Base-by-base conservation (phyloP, 805 yeast genomes). In the Barnettozyma pratensis region DNA sequence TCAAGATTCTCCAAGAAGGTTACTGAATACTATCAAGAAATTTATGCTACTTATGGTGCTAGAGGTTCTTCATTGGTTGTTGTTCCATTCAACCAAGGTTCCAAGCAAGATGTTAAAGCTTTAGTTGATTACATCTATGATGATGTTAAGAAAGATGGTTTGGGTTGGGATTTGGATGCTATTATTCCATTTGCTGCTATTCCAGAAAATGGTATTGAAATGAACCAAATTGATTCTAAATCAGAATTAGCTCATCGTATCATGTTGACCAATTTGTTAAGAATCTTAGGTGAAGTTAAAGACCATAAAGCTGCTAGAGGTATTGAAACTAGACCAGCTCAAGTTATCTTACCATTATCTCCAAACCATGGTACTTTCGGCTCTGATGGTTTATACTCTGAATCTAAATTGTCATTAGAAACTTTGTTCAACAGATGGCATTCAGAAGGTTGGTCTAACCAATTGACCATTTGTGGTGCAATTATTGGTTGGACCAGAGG, bases 401-500 rank as follows among this genome's bases (percentile, higher is more conserved):
- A 94, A 76, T 92, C 98, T 53, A 94, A 94, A 79, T 75, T 92
- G 52, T 87, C 96, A 39, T 77, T 94, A 60, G 99, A 94, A 75
- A 92, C 98, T 32, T 75, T 94, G 66, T 90, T 94, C 81, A 92
- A 92, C 85, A 87, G 97, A 80, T 94, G 99, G 99, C 79, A 84
- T 71, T 91, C 99, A 42, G 99, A 94, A 77, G 86, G 90, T 51
- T 94, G 99, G 99, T 83, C 85, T 41, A 75, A 86, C 56, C 94
- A 87, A 75, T 82, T 94, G 73, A 94, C 98, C 51, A 76, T 94
- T 52, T 91, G 97, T 71, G 99, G 99, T 77, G 97, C 99, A 41
- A 80, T 94, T 58, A 94, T 94, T 70, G 99, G 99, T 68, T 94
- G 99, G 99, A 94, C 99, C 55, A 88, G 99, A 79, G 99, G 99